Evolutionary conservation across 768 basidiomycete species (phyloP).

Genomic region (Auriculariales sp.): DNA sequence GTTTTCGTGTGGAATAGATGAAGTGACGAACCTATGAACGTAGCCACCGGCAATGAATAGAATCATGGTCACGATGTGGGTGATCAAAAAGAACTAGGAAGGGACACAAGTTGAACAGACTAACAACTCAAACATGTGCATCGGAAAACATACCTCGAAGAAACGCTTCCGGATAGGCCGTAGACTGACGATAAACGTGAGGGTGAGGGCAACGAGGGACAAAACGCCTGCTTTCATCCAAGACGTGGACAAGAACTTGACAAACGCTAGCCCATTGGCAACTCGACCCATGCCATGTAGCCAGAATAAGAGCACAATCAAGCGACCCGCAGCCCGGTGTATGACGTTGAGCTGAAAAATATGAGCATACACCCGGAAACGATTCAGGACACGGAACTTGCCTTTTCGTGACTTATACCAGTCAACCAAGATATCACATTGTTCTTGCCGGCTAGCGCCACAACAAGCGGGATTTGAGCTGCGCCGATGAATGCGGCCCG

Average conservation of each 20-base stretch:
- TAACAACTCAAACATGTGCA: too few species aligned
- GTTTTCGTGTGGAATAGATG: conserved; percentile 16
- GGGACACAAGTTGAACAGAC: too few species aligned
- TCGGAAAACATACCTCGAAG: conserved; percentile 34
- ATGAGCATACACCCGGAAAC: not conserved
- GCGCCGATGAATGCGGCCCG: conserved; percentile 1
- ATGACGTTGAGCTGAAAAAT: conserved; percentile 21
- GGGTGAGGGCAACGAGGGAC: conserved; percentile 23
- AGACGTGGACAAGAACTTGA: not conserved
- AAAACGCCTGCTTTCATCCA: conserved; percentile 16
- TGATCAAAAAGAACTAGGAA: conserved; percentile 39
- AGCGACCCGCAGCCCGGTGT: conserved; percentile 36
- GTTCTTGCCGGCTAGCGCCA: conserved; percentile 43
- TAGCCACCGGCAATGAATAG: conserved; percentile 17
- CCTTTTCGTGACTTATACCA: conserved; percentile 40
- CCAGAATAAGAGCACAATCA: conserved; percentile 31
- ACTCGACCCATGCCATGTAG: conserved; percentile 29
- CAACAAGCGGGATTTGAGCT: conserved; percentile 32
- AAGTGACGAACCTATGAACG: too few species aligned
- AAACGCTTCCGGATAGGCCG: conserved; percentile 30
- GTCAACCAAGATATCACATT: conserved; percentile 41
- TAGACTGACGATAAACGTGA: conserved; percentile 33
- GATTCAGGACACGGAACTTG: conserved; percentile 7
- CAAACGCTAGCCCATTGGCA: conserved; percentile 3
- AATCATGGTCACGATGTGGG: conserved; percentile 26